Base-by-base conservation (phyloP, 1,284 basidiomycete genomes). In the Moesziomyces parantarcticus region DNA sequence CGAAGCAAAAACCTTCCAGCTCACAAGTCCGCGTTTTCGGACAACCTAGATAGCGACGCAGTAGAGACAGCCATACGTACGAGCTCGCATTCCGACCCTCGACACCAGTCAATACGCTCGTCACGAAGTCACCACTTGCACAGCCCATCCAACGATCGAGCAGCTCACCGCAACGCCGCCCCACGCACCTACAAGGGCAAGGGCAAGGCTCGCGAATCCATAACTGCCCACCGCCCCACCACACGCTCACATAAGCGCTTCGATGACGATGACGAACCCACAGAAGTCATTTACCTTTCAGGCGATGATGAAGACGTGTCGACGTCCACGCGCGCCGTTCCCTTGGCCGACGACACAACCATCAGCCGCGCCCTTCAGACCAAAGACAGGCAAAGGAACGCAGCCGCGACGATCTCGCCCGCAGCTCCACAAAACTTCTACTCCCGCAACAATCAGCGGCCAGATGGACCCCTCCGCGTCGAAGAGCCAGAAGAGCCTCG, bases 181-280 rank as follows among this genome's bases (percentile, higher is more conserved):
- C 21, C 21, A 18, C 20, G 13, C 43, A 22, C 20, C 36, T 29
- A 42, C 44, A 56, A 58, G 21, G 66, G 66, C 39, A 69, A 69
- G 34, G 66, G 22, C 40, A 63, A 50, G 43, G 60, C 60, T 14
- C 53, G 10, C 11, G 55, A 69, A 5, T 8, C 21, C 7, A 9
- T 10, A 11, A n/a, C 42, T 3, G 32, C 56, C 10, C 41, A 47
- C 1, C 42, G 43, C 10, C 46, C 43, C 9, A 8, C 22, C 3
- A 55, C 45, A 16, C 65, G 59, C 44, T 44, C 45, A 6, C 44
- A 25, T 14, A 26, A 55, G 46, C 42, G 10, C 13, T 26, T 47
- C 21, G 45, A 45, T 8, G 9, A 42, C 36, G 60, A 58, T 1
- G 9, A 42, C 36, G 60, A 58, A 3, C 9, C n/a, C n/a, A n/a